Evolutionary conservation across 495 filamentous ascomycete species (phyloP).

Genomic region (Cercophora scortea): DNA sequence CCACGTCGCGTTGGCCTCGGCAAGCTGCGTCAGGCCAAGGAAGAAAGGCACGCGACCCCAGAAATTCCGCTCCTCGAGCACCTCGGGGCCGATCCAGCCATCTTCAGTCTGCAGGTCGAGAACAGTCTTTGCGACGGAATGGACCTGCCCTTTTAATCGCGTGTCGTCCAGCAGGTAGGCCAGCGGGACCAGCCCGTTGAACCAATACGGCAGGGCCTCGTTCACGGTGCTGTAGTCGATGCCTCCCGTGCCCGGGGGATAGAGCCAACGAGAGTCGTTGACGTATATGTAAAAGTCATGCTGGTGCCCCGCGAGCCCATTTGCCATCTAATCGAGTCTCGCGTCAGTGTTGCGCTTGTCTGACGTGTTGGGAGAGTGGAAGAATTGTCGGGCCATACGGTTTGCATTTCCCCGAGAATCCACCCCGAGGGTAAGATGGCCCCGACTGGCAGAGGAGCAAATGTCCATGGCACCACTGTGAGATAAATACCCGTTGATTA

Average conservation of each 20-base stretch:
- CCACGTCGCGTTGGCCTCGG: conserved; percentile 36
- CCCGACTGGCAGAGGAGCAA: conserved; percentile 47
- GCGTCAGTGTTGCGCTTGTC: no score
- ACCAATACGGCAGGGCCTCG: conserved; percentile 60
- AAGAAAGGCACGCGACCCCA: conserved; percentile 46
- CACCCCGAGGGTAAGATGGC: conserved; percentile 51
- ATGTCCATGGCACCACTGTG: conserved; percentile 14
- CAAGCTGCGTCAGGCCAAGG: conserved; percentile 35
- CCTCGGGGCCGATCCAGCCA: conserved; percentile 58
- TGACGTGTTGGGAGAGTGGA: not conserved
- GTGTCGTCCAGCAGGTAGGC: conserved; percentile 49
- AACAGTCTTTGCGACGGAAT: conserved; percentile 38
- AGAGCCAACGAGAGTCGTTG: conserved; percentile 43
- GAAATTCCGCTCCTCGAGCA: conserved; percentile 34
- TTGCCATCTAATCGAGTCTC: conserved; percentile 24
- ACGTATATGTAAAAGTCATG: conserved; percentile 56
- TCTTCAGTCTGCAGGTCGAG: conserved; percentile 46
- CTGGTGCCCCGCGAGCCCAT: conserved; percentile 54
- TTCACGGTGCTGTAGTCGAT: conserved; percentile 52
- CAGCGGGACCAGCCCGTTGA: conserved; percentile 57
- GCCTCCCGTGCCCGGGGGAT: conserved; percentile 26
- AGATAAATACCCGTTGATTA: not conserved
- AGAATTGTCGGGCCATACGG: conserved; percentile 6
- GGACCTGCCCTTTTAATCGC: conserved; percentile 46
- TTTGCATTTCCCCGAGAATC: conserved; percentile 48